Conservation (phyloP, 1,284 basidiomycete species). For the Moniliella sp. region DNA sequence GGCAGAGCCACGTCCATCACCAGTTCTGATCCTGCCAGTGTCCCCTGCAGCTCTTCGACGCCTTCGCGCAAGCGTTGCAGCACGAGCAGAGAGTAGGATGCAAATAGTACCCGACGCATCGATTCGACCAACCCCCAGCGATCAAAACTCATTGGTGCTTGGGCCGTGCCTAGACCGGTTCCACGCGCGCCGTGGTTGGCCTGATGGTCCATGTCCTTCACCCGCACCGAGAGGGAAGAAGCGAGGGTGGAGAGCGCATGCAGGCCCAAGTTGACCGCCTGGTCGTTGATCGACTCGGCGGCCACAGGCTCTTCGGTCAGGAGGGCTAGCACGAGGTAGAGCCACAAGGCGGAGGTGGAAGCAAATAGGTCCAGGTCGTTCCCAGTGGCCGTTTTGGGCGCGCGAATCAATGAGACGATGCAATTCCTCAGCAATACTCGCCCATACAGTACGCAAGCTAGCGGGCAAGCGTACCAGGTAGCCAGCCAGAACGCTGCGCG, state of each 20-base stretch:
- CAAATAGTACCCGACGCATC: conserved; percentile 16
- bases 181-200: too few relatives aligned
- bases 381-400: neutral
- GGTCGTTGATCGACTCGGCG: conserved; percentile 8
- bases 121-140: conserved; percentile 12
- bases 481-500: conserved; percentile 16
- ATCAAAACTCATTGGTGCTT: conserved; percentile 1
- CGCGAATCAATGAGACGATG: conserved; percentile 1
- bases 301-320: conserved; percentile 11
- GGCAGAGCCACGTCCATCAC: conserved; percentile 17
- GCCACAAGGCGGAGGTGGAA: conserved; percentile 15
- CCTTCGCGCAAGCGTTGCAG: conserved; percentile 19
- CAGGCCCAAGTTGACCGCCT: conserved; percentile 10
- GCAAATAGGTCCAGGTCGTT: conserved; percentile 7
- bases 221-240: conserved; percentile 5
- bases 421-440: conserved; percentile 11
- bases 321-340: conserved; percentile 19
- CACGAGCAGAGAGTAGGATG: conserved; percentile 16
- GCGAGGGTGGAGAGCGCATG: conserved; percentile 10
- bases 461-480: conserved; percentile 18
- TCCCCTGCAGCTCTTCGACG: conserved; percentile 5
- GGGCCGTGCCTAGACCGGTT: neutral
- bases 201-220: too few relatives aligned
- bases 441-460: conserved; percentile 15
- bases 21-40: conserved; percentile 10